A percentile compares a stretch with the other conserved stretches of the same genome.
These are phyloP conservation scores for Spongospora subterranea DNA, from an alignment of 208 protist species.

Conservation along the genomic window DNA sequence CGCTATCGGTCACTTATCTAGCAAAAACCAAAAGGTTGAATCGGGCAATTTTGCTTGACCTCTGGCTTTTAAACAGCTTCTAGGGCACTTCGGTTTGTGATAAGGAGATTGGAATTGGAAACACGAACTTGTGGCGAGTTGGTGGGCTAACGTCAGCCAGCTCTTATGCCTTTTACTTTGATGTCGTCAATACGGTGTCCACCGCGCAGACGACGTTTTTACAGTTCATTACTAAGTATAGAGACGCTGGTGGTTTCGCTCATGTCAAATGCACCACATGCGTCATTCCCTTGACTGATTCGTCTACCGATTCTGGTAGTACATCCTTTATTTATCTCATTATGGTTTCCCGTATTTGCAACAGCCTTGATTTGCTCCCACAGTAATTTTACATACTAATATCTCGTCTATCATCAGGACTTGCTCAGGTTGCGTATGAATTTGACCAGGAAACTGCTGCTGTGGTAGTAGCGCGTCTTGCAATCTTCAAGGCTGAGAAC, in stretches of 20 bases:
- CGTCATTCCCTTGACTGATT: not conserved
- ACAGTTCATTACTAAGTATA: constrained; percentile 89
- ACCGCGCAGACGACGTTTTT: constrained; percentile 76
- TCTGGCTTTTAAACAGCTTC: not conserved
- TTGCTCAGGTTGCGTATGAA: constrained; percentile 66
- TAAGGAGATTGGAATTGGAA: constrained; percentile 91
- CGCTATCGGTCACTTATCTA: constrained; percentile 87
- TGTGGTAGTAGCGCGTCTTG: constrained; percentile 93
- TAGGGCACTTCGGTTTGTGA: constrained; percentile 76
- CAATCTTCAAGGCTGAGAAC: constrained; percentile 91
- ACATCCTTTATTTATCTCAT: not conserved
- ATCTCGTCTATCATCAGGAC: not conserved
- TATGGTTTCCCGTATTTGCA: too few species aligned
- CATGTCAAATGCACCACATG: constrained; percentile 77
- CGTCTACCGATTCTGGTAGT: not conserved
- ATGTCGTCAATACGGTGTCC: constrained; percentile 79
- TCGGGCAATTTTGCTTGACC: not conserved
- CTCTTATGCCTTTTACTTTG: constrained; percentile 95
- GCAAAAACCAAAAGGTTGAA: constrained; percentile 85
- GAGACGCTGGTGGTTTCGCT: constrained; percentile 76
- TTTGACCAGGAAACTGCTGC: constrained; percentile 98
- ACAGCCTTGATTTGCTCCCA: too few species aligned
- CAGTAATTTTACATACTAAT: constrained; percentile 59
- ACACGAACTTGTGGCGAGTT: constrained; percentile 95
- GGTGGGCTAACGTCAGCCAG: constrained; percentile 87